Conservation (phyloP, 2,329 filamentous ascomycete species). For the Aureobasidium sp. region DNA sequence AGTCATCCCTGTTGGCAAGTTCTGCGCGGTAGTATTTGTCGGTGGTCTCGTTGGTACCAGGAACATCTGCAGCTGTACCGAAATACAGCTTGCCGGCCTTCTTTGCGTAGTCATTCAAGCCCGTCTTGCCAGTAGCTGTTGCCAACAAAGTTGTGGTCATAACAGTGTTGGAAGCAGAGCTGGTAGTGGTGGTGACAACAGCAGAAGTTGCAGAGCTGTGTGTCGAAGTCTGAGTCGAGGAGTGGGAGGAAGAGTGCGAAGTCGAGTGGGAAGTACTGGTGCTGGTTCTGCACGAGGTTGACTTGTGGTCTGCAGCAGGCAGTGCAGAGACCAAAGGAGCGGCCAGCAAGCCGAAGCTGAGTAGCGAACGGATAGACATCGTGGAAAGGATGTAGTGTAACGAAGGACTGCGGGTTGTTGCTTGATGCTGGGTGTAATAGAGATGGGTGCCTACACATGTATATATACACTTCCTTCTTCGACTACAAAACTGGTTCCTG, state of each 20-base stretch:
- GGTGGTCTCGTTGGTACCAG: conserved; percentile 36
- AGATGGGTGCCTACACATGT: conserved; percentile 1
- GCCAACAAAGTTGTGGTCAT: conserved; percentile 9
- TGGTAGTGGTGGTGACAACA: background rate
- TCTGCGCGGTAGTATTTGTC: conserved; percentile 51
- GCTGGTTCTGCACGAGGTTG: conserved; percentile 12
- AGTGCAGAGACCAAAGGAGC: conserved; percentile 6
- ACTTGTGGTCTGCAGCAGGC: conserved; percentile 11
- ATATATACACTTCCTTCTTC: background rate
- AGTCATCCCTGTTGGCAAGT: conserved; percentile 49
- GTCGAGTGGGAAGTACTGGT: conserved; percentile 6
- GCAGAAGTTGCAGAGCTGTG: background rate
- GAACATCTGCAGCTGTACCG: conserved; percentile 53
- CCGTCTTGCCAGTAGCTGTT: conserved; percentile 13
- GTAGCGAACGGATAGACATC: conserved; percentile 15
- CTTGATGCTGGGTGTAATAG: conserved; percentile 3
- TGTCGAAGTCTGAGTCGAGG: background rate
- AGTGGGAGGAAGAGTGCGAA: background rate
- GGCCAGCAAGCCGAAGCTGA: conserved; percentile 13
- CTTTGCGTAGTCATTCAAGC: conserved; percentile 48
- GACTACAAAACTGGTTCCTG: background rate
- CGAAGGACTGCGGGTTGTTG: conserved; percentile 8
- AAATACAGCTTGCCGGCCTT: conserved; percentile 49
- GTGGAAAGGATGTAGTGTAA: background rate
- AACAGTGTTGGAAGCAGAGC: conserved; percentile 7